A percentile compares a stretch with the other conserved stretches of the same genome.
Conservation (phyloP, 2,329 filamentous ascomycete species). For the Clonostachys rhizophaga region DNA sequence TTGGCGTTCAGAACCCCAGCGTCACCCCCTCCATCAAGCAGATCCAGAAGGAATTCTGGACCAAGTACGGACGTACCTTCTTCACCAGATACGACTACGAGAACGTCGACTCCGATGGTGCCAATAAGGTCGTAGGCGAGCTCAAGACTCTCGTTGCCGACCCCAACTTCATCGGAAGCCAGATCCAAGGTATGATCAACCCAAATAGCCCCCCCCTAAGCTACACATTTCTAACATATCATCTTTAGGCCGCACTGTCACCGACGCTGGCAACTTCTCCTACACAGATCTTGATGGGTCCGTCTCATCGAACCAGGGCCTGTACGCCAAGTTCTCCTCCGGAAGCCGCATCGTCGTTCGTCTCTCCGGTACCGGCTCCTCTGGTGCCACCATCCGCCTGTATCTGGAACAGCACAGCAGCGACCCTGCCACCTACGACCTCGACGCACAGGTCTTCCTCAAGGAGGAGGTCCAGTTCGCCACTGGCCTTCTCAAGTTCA, state of each 20-base stretch:
- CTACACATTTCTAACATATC: too few species aligned
- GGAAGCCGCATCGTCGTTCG: slow-evolving; percentile 94
- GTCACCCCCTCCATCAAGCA: slow-evolving; percentile 88
- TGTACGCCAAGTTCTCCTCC: slow-evolving; percentile 91
- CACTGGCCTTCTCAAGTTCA: slow-evolving; percentile 81
- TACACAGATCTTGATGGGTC: slow-evolving; percentile 99
- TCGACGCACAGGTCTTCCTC: slow-evolving; percentile 91
- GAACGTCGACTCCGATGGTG: slow-evolving; percentile 84
- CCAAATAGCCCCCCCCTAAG: too few species aligned
- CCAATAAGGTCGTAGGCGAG: slow-evolving; percentile 82
- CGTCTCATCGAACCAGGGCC: slow-evolving; percentile 90
- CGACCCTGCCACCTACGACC: slow-evolving; percentile 70
- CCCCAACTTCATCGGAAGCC: slow-evolving; percentile 73
- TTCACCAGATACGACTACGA: slow-evolving; percentile 99
- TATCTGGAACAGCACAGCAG: slow-evolving; percentile 95
- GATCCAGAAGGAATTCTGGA: slow-evolving; percentile 98
- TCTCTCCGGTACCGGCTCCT: slow-evolving; percentile 90
- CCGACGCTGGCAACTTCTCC: slow-evolving; percentile 90
- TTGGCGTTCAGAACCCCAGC: slow-evolving; percentile 75
- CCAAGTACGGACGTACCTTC: slow-evolving; percentile 92
- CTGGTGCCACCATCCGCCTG: slow-evolving; percentile 90
- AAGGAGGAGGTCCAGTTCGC: slow-evolving; percentile 85
- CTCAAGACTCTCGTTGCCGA: slow-evolving; percentile 75
- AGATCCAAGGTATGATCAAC: slow-evolving; percentile 57
- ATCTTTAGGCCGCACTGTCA: slow-evolving; percentile 65